These are phyloP conservation scores for Gossypium raimondii DNA, from an alignment of 345 rosid species.

Conservation along the genomic window DNA sequence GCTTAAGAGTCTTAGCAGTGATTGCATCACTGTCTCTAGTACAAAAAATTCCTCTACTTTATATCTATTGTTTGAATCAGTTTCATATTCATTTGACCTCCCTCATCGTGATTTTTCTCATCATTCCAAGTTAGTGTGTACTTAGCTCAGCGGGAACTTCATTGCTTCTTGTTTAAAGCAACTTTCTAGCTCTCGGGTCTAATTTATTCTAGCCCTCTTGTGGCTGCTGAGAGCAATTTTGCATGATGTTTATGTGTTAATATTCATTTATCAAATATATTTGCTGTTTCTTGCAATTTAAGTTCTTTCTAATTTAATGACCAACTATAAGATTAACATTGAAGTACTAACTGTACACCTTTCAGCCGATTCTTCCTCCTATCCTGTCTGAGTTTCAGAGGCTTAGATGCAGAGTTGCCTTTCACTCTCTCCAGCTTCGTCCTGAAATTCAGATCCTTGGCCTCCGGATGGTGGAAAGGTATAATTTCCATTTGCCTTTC, in stretches of 20 bases:
- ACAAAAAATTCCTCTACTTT: neutral
- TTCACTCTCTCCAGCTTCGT: conserved; percentile 91
- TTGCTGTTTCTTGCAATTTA: neutral
- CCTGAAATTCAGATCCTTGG: conserved; percentile 75
- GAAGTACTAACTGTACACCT: conserved; percentile 23
- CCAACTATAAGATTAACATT: conserved; percentile 8
- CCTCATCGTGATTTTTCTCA: neutral
- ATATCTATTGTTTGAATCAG: neutral
- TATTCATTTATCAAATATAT: neutral
- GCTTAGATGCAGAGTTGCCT: conserved; percentile 94
- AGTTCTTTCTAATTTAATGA: neutral
- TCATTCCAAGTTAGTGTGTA: neutral
- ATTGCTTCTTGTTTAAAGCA: neutral
- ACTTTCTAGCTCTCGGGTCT: neutral
- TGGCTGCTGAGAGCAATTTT: neutral
- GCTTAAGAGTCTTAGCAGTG: neutral
- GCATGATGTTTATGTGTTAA: neutral
- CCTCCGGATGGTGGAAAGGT: conserved; percentile 82
- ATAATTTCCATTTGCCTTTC: conserved; percentile 14
- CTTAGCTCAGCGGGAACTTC: neutral
- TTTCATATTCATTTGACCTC: neutral
- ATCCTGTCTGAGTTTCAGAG: conserved; percentile 83
- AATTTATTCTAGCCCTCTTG: neutral
- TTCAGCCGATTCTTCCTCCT: conserved; percentile 74
- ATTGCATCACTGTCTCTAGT: neutral